A percentile compares a stretch with the other conserved stretches of the same genome.
These are phyloP conservation scores for Mycena vitilis DNA, from an alignment of 768 basidiomycete species.

Conservation along the genomic window DNA sequence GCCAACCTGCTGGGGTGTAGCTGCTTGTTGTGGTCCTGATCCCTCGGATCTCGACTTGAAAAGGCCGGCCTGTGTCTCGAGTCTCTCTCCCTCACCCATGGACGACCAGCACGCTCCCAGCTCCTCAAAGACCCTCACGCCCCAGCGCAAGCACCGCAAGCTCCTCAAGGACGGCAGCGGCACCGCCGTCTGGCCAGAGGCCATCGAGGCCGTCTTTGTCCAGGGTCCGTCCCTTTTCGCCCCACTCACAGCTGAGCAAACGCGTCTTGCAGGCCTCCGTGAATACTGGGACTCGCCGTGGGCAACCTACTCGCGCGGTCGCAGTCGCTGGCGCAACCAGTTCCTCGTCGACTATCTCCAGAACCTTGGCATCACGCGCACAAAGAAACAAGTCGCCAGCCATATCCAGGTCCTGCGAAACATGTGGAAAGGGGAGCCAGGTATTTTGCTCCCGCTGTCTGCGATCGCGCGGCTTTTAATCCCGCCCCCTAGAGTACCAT, in stretches of 20 bases:
- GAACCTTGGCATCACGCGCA: conserved; percentile 73
- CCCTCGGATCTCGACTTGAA: background rate
- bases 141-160: conserved; percentile 85
- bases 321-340: conserved; percentile 87
- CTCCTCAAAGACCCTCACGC: conserved; percentile 63
- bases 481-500: conserved; percentile 66
- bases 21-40: background rate
- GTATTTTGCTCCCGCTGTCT: conserved; percentile 49
- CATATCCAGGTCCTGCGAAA: conserved; percentile 88
- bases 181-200: conserved; percentile 86
- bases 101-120: conserved; percentile 38
- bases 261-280: conserved; percentile 63
- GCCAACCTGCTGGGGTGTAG: background rate
- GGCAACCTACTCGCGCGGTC: conserved; percentile 77
- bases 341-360: conserved; percentile 86
- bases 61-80: conserved; percentile 4
- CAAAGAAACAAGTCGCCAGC: conserved; percentile 92
- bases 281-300: conserved; percentile 86
- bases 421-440: conserved; percentile 89
- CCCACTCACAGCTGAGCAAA: conserved; percentile 1
- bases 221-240: conserved; percentile 58
- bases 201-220: conserved; percentile 81
- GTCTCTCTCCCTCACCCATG: conserved; percentile 41
- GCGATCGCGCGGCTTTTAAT: conserved; percentile 29
- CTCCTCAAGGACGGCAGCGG: conserved; percentile 84